These are phyloP conservation scores for Triticum timopheevii DNA, from an alignment of 176 grass and related monocot species.

Conservation along the genomic window DNA sequence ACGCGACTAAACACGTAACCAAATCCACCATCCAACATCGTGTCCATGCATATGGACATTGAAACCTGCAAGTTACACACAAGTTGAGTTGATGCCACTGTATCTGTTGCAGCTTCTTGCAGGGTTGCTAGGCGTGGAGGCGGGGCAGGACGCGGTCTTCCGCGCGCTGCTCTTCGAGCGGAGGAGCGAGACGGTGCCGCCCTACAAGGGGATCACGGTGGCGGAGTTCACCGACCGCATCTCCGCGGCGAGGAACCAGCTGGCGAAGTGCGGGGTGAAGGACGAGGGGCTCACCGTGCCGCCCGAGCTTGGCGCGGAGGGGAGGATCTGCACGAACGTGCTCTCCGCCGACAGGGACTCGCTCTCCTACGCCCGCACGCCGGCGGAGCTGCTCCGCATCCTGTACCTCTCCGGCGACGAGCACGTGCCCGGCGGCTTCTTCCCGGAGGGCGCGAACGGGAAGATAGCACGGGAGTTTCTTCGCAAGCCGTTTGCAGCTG, in stretches of 20 bases:
- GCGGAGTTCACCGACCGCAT: conserved; percentile 63
- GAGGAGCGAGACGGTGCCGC: conserved; percentile 29
- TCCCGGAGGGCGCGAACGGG: conserved; percentile 56
- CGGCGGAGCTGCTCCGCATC: conserved; percentile 61
- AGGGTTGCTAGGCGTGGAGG: conserved; percentile 53
- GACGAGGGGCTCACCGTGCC: conserved; percentile 83
- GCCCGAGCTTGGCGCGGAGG: conserved; percentile 45
- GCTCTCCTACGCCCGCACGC: conserved; percentile 56
- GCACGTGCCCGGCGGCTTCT: conserved; percentile 56
- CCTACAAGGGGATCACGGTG: conserved; percentile 60
- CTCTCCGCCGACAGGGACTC: conserved; percentile 69
- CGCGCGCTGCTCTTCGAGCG: conserved; percentile 55
- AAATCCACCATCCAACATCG: background rate
- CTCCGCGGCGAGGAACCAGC: conserved; percentile 49
- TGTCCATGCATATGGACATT: background rate
- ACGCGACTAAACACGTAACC: conserved; percentile 41
- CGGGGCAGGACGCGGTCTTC: conserved; percentile 64
- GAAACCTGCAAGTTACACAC: background rate
- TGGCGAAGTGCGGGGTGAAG: conserved; percentile 65
- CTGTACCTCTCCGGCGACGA: conserved; percentile 61
- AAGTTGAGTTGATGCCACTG: too few relatives aligned
- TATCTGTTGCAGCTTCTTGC: conserved; percentile 41
- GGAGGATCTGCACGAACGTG: conserved; percentile 54
- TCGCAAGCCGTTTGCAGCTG: background rate
- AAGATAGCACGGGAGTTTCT: conserved; percentile 58